Conservation (phyloP, 2,329 filamentous ascomycete species). For the Trichoderma sp. region DNA sequence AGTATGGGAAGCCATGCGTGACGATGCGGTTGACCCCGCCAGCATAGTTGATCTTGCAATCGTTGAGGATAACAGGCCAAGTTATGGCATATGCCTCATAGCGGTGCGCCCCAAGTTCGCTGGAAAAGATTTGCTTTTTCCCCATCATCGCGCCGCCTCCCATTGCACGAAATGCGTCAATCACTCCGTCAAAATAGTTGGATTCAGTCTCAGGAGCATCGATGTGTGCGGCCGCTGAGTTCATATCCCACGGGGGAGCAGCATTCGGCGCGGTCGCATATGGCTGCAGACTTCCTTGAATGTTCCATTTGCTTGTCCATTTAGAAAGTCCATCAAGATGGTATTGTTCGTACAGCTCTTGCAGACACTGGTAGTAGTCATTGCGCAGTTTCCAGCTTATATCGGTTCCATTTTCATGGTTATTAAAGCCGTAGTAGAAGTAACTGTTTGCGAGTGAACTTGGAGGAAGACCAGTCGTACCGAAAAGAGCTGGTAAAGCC, state of each 20-base stretch:
- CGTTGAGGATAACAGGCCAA: constrained; percentile 14
- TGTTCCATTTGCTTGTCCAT: constrained; percentile 16
- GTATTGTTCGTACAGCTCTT: constrained; percentile 16
- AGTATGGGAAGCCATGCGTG: constrained; percentile 11
- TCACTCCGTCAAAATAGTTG: constrained; percentile 17
- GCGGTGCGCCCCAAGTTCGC: constrained; percentile 12
- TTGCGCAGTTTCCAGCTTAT: constrained; percentile 19
- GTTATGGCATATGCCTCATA: constrained; percentile 9
- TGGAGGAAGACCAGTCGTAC: constrained; percentile 7
- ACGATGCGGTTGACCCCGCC: constrained; percentile 15
- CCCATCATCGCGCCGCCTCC: constrained; percentile 15
- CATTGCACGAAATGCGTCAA: constrained; percentile 18
- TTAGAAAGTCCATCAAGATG: constrained; percentile 8
- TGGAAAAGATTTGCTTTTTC: constrained; percentile 18
- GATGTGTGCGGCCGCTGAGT: constrained; percentile 16
- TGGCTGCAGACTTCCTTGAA: constrained; percentile 11
- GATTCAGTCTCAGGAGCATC: constrained; percentile 20
- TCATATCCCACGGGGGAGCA: constrained; percentile 17
- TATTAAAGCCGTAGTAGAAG: constrained; percentile 16
- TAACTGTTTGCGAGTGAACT: constrained; percentile 17
- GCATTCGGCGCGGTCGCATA: constrained; percentile 16
- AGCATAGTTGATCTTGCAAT: constrained; percentile 19
- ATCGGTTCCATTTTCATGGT: constrained; percentile 8
- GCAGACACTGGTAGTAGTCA: constrained; percentile 20
- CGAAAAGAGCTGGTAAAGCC: constrained; percentile 5